phyloP scores from a whole-genome alignment of 441 rosid species.

The Gossypium lobatum region DNA sequence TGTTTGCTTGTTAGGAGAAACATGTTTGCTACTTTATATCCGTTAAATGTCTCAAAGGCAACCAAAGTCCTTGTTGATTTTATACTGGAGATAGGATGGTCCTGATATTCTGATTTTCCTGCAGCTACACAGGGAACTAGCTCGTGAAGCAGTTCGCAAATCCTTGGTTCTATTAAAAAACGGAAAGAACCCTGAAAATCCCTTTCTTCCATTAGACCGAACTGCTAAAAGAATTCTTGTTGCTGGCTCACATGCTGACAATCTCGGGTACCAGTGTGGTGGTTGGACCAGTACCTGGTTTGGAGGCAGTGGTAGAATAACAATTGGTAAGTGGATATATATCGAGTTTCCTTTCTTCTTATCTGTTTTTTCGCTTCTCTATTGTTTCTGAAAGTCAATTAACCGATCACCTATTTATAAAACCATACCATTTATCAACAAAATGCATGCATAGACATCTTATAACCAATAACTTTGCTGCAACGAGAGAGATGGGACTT shows the following conservation, averaged over 20 bases:
- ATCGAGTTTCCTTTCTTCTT: neutral
- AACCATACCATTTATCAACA: neutral
- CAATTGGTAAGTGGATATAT: constrained; percentile 52
- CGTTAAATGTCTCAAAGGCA: neutral
- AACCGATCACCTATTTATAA: neutral
- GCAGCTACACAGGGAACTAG: constrained; percentile 76
- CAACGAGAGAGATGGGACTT: neutral
- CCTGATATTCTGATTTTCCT: constrained; percentile 9
- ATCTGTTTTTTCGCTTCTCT: neutral
- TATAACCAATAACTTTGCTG: neutral
- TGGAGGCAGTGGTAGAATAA: constrained; percentile 69
- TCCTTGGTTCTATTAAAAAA: constrained; percentile 84
- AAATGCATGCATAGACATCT: neutral
- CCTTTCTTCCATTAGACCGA: constrained; percentile 65
- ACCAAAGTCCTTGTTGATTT: neutral
- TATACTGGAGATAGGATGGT: neutral
- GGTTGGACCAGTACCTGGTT: constrained; percentile 79
- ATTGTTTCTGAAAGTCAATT: neutral
- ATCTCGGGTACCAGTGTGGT: constrained; percentile 91
- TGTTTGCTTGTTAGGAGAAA: neutral
- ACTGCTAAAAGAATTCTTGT: constrained; percentile 64
- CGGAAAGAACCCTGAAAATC: constrained; percentile 48
- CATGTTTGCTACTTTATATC: neutral
- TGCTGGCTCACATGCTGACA: constrained; percentile 73
- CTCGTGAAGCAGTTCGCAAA: constrained; percentile 81